A percentile compares a stretch with the other conserved stretches of the same genome.
Evolutionary conservation across 176 grass and related monocot genomes (phyloP).

Genomic region (Oryza glumipatula): DNA sequence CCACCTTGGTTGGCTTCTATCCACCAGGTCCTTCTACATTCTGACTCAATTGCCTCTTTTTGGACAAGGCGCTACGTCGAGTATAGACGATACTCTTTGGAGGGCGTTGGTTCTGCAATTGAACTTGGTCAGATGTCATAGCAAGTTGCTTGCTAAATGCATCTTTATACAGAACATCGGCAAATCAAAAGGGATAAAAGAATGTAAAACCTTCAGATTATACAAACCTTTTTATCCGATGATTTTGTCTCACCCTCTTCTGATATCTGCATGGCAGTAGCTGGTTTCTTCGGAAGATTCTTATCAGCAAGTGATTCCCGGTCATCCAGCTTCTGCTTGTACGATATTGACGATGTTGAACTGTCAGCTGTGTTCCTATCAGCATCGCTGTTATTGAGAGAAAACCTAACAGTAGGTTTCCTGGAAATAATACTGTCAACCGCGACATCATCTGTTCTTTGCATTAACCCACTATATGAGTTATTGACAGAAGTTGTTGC

Average conservation of each 20-base stretch:
- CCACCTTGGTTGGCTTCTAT: conserved; percentile 45
- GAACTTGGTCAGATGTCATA: conserved; percentile 60
- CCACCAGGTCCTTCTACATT: conserved; percentile 72
- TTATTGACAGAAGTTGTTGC: conserved; percentile 98
- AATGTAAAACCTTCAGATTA: conserved; percentile 25
- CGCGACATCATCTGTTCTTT: conserved; percentile 70
- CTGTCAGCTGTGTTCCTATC: conserved; percentile 82
- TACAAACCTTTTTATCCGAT: conserved; percentile 59
- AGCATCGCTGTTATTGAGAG: conserved; percentile 63
- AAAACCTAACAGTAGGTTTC: conserved; percentile 62
- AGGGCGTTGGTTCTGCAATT: conserved; percentile 75
- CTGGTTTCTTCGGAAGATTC: conserved; percentile 47
- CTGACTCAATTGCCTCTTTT: conserved; percentile 62
- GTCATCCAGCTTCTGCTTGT: conserved; percentile 80
- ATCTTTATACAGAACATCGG: conserved; percentile 44
- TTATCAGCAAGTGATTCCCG: conserved; percentile 60
- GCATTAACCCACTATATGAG: conserved; percentile 76
- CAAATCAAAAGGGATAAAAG: background rate
- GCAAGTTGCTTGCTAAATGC: conserved; percentile 54
- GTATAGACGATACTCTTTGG: conserved; percentile 90
- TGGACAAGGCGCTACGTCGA: conserved; percentile 65
- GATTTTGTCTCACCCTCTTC: conserved; percentile 57
- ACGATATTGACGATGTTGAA: conserved; percentile 80
- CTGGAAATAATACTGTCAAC: conserved; percentile 84
- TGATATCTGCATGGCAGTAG: conserved; percentile 39